Evolutionary conservation across 106 monocot species (phyloP), one percentile per base, ranked within the genome.

Genomic region (Dactylorhiza incarnata): DNA sequence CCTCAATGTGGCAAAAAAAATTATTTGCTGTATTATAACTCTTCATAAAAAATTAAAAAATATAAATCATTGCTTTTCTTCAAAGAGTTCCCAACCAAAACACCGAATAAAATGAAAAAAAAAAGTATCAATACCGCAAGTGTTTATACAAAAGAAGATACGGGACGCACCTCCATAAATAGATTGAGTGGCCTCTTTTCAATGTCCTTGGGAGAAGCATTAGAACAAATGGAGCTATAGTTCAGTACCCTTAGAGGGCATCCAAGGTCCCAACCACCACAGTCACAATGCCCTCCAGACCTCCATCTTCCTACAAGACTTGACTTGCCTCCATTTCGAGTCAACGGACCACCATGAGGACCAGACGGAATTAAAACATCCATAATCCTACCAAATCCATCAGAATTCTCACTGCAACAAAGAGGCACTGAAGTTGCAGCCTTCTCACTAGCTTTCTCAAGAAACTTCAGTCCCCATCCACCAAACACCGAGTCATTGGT

Each of bases 381-480:
- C 16, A 90, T 53, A 52, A 54, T 78, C 49, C 49, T 83, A 3
- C 45, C 47, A 78, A 37, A 66, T 45, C 77, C 48, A 22, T 46
- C 71, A 67, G 45, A 49, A 22, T 67, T 73, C 61, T 75, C 47
- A 29, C 17, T 69, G 43, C 26, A 58, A 24, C 1, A 43, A n/a
- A 26, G 49, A 14, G 78, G 13, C 20, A 75, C 80, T 66, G 7
- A 19, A 71, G 75, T 62, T 63, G 71, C 9, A 81, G 73, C 14
- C 3, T 12, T 26, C 23, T 71, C 20, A 45, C 29, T 71, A 63
- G 61, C 51, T 68, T 80, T 85, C 72, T 81, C 59, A 62, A 95
- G 90, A 90, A 95, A 95, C 63, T 92, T 95, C 43, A 92, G 86
- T 22, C 94, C 97, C 97, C 97, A 94, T 14, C 97, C 97, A 70